phyloP scores from a whole-genome alignment of 1,139 yeast species.

The Schwanniomyces etchellsii region DNA sequence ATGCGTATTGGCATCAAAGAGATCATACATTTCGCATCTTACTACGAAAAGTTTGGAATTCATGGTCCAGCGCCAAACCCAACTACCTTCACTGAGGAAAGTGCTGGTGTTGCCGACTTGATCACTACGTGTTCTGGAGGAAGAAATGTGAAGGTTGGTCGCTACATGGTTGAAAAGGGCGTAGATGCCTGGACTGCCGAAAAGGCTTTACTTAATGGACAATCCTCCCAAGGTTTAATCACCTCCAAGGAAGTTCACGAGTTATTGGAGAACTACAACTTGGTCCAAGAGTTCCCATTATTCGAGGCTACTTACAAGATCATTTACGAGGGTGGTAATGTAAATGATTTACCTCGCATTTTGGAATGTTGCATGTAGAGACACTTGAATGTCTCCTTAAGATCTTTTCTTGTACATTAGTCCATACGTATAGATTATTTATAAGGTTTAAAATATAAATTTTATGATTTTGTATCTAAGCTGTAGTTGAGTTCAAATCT shows the following conservation, averaged over 20 bases:
- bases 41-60: slow-evolving; percentile 63
- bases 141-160: slow-evolving; percentile 86
- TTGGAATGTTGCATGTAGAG: slow-evolving; percentile 32
- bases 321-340: slow-evolving; percentile 64
- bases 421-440: too few relatives aligned
- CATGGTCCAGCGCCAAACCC: slow-evolving; percentile 63
- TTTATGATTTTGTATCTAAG: too few relatives aligned
- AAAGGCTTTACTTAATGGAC: slow-evolving; percentile 79
- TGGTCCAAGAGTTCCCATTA: slow-evolving; percentile 74
- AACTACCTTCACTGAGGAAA: slow-evolving; percentile 81
- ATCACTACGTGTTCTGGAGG: slow-evolving; percentile 97
- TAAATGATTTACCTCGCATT: slow-evolving; percentile 58
- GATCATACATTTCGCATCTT: slow-evolving; percentile 54
- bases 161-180: slow-evolving; percentile 65
- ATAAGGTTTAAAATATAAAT: too few relatives aligned
- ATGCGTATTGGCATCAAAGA: slow-evolving; percentile 92
- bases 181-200: slow-evolving; percentile 77
- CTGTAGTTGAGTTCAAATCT: too few relatives aligned
- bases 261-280: slow-evolving; percentile 57
- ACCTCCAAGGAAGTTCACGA: slow-evolving; percentile 89
- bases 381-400: too few relatives aligned
- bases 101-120: slow-evolving; percentile 95
- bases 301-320: slow-evolving; percentile 82
- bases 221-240: slow-evolving; percentile 88
- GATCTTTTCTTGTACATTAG: too few relatives aligned